Conservation (phyloP, 1,139 yeast species). For the Diutina mesorugosa region DNA sequence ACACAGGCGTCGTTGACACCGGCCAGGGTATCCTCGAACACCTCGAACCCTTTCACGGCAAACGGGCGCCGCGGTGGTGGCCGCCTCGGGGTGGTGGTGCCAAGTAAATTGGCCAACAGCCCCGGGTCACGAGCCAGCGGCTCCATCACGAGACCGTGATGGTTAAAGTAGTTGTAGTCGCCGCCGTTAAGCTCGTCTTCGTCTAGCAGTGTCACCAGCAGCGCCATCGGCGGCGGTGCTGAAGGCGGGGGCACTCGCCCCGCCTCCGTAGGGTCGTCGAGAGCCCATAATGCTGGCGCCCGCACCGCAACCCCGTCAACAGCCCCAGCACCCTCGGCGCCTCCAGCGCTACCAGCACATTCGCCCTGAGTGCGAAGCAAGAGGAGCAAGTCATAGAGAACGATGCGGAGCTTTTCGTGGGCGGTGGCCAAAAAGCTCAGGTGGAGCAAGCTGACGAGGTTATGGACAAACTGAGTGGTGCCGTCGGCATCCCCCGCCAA, state of each 20-base stretch:
- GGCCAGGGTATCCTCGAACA: conserved; percentile 55
- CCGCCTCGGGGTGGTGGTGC: conserved; percentile 11
- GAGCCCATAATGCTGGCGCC: not conserved
- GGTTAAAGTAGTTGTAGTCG: conserved; percentile 5
- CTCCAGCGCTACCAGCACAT: not conserved
- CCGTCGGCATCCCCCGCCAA: conserved; percentile 20
- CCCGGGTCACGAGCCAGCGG: conserved; percentile 9
- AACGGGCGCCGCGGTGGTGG: conserved; percentile 10
- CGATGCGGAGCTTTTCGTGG: conserved; percentile 40
- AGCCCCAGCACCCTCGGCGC: not conserved
- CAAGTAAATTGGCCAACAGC: conserved; percentile 6
- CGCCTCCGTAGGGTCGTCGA: not conserved
- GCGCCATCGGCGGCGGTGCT: conserved; percentile 2
- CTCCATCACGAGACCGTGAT: conserved; percentile 11
- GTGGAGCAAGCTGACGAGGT: conserved; percentile 33
- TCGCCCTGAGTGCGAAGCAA: conserved; percentile 33
- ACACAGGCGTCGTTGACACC: conserved; percentile 55
- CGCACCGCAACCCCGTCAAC: not conserved
- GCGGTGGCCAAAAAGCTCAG: conserved; percentile 23
- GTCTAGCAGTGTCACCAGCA: conserved; percentile 4
- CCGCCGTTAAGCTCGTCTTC: conserved; percentile 4
- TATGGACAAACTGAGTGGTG: conserved; percentile 24
- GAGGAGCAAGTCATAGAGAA: conserved; percentile 49
- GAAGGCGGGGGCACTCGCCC: not conserved
- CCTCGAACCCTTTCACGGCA: conserved; percentile 38